Base-by-base conservation (phyloP, 2,329 filamentous ascomycete genomes). In the Penicillium sp. region DNA sequence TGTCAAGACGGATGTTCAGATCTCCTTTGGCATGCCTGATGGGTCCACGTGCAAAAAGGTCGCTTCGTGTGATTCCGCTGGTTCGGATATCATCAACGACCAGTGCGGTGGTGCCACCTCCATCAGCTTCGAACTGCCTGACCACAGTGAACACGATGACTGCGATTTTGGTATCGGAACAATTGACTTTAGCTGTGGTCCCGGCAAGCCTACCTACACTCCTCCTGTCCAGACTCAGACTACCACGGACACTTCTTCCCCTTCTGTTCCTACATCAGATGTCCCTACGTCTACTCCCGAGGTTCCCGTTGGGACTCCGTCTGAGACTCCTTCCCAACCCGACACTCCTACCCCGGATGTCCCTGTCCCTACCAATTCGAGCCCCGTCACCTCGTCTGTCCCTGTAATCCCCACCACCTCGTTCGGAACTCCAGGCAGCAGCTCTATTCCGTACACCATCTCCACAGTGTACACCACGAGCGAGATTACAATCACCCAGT, bases 81-180 rank as follows among this genome's bases (percentile, higher is more conserved):
- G 91, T 71, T 89, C 87, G 62, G 86, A 85, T 51, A 84, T 97
- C 71, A 81, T 87, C 79, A 97, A 97, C 86, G 87, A 83, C 64
- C 92, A 97, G 84, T 98, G 94, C 76, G 94, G 93, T 86, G 93
- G 93, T 78, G 93, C 94, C 67, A 92, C 85, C 75, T 88, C 87
- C 61, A 92, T 97, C 64, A 88, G 86, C 58, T 88, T 97, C 75
- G 81, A 83, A 66, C 78, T 86, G 62, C 86, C 89, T 73, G 80
- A 86, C 66, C 76, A 84, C 57, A 78, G 75, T 65, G 83, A 84
- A 72, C 75, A 81, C 63, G 83, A 87, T 75, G 78, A 83, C 70
- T 95, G 91, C 82, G 84, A 85, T 70, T 84, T 96, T 70, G 88
- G 88, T 70, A 86, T 73, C 58, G 70, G 69, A 61, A 67, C 61